Base-by-base conservation (phyloP, 1,284 basidiomycete genomes). In the Sphaerobolus stellatus region DNA sequence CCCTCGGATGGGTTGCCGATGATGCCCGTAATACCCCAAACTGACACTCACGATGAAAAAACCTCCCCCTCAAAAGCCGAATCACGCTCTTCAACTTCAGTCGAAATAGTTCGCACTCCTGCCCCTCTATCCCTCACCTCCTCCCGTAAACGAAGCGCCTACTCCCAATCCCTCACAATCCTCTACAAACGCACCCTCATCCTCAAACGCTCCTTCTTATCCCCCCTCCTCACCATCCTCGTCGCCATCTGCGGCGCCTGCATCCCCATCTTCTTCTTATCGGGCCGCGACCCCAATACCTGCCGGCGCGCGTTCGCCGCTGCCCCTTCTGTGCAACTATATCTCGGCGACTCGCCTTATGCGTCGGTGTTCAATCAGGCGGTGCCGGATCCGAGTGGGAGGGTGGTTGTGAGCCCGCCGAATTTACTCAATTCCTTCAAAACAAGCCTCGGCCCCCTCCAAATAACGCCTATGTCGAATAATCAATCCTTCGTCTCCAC, bases 111-210 rank as follows among this genome's bases (percentile, higher is more conserved):
- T n/a, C n/a, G n/a, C n/a, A n/a, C n/a, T n/a, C n/a, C n/a, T n/a
- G 8, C 11, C 11, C n/a, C n/a, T n/a, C n/a, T n/a, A n/a, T n/a
- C n/a, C n/a, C 38, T 54, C 41, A 75, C 78, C 11, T 73, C 75
- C 52, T 83, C 84, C 6, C 75, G 75, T 8, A 66, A 72, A 14
- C 74, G 75, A 24, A 79, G 80, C 0, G 77, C 81, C 2, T 69
- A 83, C 48, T 68, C 70, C 2, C 86, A 89, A 61, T 82, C 85
- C 0, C 65, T 81, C 47, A 89, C 86, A 0, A 87, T 92, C 58
- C 83, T 88, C 68, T 71, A 83, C 59, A 92, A 92, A 66, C 82
- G 90, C 0, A 60, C 72, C n/a, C 70, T 90, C 25, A 77, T 92
- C 49, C 71, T 80, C 1, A 78, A 82, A 4, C 76, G 85, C 34